These are phyloP conservation scores for Nectriaceae sp. DNA, from an alignment of 2,329 filamentous ascomycete species.

Conservation along the genomic window DNA sequence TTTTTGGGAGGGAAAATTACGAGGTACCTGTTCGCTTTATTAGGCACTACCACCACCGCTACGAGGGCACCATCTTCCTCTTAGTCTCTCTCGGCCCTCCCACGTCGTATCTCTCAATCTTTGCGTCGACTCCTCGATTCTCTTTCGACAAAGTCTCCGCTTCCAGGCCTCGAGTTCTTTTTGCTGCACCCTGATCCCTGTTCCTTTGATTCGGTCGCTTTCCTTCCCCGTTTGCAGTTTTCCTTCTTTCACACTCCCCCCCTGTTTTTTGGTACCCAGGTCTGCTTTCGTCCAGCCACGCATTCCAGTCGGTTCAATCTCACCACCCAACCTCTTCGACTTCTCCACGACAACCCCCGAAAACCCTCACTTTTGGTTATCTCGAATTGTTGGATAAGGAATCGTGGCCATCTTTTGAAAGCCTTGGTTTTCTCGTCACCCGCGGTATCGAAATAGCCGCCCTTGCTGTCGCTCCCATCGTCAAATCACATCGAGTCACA, in stretches of 20 bases:
- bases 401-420: not conserved
- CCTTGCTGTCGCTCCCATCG: too few relatives aligned
- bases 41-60: not conserved
- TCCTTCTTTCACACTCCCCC: not conserved
- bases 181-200: not conserved
- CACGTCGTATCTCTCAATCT: not conserved
- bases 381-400: not conserved
- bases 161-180: not conserved
- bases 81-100: not conserved
- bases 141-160: not conserved
- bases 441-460: not conserved
- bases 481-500: too few relatives aligned
- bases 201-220: not conserved
- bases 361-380: not conserved
- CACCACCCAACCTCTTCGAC: not conserved
- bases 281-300: conserved; percentile 3
- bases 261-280: not conserved
- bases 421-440: not conserved
- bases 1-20: not conserved
- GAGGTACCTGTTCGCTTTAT: not conserved
- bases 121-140: too few relatives aligned
- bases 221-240: not conserved
- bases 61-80: too few relatives aligned
- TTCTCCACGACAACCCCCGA: not conserved
- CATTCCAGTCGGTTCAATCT: conserved; percentile 13